A percentile compares a stretch with the other conserved stretches of the same genome.
These are phyloP conservation scores for Boletus rubropictus DNA, from an alignment of 768 basidiomycete species.

Conservation along the genomic window DNA sequence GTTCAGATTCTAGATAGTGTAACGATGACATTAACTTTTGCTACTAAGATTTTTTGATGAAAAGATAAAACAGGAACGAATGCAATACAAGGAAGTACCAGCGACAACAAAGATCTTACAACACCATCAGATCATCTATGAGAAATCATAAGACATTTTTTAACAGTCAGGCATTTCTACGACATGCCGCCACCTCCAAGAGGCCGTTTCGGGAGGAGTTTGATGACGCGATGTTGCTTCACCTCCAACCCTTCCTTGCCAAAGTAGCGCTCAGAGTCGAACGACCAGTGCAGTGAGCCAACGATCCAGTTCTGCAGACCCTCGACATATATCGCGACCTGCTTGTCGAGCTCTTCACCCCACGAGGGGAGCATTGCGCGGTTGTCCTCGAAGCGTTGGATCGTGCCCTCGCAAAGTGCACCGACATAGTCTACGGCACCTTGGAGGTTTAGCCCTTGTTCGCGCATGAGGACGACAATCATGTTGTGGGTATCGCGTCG, in stretches of 20 bases:
- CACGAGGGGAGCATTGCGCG: conserved; percentile 51
- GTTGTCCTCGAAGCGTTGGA: conserved; percentile 47
- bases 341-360: conserved; percentile 53
- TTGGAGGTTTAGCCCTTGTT: conserved; percentile 53
- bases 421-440: conserved; percentile 61
- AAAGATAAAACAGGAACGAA: conserved; percentile 12
- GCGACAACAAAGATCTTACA: neutral
- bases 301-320: conserved; percentile 71
- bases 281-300: conserved; percentile 70
- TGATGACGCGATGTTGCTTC: conserved; percentile 48
- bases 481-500: conserved; percentile 67
- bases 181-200: conserved; percentile 9
- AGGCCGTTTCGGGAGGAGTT: conserved; percentile 40
- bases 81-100: neutral
- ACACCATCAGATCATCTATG: conserved; percentile 7
- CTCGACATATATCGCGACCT: conserved; percentile 52
- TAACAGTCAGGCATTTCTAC: neutral
- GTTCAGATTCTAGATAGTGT: neutral
- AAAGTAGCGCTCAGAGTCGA: conserved; percentile 64
- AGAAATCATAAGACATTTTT: neutral
- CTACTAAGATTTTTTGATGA: conserved; percentile 4
- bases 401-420: conserved; percentile 50
- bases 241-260: conserved; percentile 50
- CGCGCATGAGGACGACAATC: conserved; percentile 62
- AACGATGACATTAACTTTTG: neutral